Evolutionary conservation across 495 filamentous ascomycete genomes (phyloP), one percentile per base, ranked within the genome.

Genomic region (Rhypophila decipiens): DNA sequence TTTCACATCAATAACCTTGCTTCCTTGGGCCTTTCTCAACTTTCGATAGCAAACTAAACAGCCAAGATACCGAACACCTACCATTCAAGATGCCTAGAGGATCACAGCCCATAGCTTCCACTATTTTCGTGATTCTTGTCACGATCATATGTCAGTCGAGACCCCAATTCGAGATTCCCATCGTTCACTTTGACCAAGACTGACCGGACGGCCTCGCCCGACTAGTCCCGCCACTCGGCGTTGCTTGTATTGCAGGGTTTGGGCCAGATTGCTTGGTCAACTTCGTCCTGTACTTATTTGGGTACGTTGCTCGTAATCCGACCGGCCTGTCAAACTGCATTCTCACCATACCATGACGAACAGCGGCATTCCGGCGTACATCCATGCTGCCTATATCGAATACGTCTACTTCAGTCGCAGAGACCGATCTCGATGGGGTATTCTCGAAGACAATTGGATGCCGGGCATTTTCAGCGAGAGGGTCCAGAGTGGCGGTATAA

Each of bases 311-410:
- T 12, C 2, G 15, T 20, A 4, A 15, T 20, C 15, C 4, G 38
- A n/a, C n/a, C n/a, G n/a, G n/a, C n/a, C n/a, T n/a, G n/a, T n/a
- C n/a, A n/a, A n/a, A n/a, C n/a, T n/a, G n/a, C n/a, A n/a, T n/a
- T n/a, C 15, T 4, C 13, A 39, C 4, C 37, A n/a, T 39, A 42
- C n/a, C 37, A 9, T 43, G 17, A 33, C n/a, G 15, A 13, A 36
- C n/a, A 88, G 86, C 2, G 86, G 83, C 55, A 62, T 93, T 45
- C 88, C 88, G 1, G 87, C 87, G 5, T 83, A 91, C 52, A 77
- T 95, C 21, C 91, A 96, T 60, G 91, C 88, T 5, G 95, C 94
- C 69, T 97, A 96, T 59, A 55, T 96, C 46, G 82, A 90, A 66
- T 95, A 87, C 57, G 76, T 94, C 40, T 96, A 93, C 61, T 95